Conservation (phyloP, 345 rosid species). For the Sonneratia caseolaris region DNA sequence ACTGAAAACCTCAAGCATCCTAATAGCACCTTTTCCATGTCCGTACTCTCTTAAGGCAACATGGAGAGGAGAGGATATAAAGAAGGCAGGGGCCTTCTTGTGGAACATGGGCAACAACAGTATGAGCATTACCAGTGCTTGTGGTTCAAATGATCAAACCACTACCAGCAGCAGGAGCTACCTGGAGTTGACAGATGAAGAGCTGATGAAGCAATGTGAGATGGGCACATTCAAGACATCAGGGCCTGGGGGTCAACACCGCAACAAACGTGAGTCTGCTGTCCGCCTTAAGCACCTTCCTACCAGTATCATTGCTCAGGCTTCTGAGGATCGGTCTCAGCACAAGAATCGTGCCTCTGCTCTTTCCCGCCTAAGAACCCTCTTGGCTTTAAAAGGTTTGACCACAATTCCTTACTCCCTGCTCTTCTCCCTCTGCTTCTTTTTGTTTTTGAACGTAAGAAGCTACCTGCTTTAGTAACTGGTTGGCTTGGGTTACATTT, state of each 20-base stretch:
- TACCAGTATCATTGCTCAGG: constrained; percentile 67
- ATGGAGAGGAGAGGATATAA: not conserved
- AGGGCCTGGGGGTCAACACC: constrained; percentile 95
- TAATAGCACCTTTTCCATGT: not conserved
- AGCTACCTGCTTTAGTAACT: not conserved
- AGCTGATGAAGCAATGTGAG: constrained; percentile 70
- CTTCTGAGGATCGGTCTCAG: constrained; percentile 88
- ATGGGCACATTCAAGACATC: constrained; percentile 63
- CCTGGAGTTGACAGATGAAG: constrained; percentile 53
- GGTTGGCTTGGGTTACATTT: not conserved
- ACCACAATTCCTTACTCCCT: not conserved
- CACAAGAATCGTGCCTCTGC: constrained; percentile 90
- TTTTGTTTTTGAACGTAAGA: too few species aligned
- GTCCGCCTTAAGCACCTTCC: constrained; percentile 82
- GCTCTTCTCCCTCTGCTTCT: not conserved
- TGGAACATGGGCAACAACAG: not conserved
- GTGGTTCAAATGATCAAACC: not conserved
- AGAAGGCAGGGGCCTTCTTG: not conserved
- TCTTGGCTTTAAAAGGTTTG: constrained; percentile 66
- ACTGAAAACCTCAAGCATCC: not conserved
- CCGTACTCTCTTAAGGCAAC: not conserved
- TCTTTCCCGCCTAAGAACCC: constrained; percentile 63
- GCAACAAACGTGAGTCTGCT: constrained; percentile 93
- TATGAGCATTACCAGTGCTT: not conserved
- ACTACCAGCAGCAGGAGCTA: constrained; percentile 15